Evolutionary conservation across 805 yeast genomes (phyloP).

Genomic region (Yarrowia alimentaria): DNA sequence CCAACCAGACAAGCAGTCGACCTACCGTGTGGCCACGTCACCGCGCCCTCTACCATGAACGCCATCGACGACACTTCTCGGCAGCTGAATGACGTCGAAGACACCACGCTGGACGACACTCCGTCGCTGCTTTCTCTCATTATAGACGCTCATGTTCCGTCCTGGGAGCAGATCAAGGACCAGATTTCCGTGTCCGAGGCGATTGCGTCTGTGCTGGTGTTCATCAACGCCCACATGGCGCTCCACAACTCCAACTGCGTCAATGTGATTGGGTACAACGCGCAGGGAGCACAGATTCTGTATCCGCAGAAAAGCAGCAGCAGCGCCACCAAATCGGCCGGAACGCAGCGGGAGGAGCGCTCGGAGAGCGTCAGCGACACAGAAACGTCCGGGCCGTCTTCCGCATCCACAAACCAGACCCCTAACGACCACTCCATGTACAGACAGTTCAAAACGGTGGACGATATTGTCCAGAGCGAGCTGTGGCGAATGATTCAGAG

Average conservation of each 20-base stretch:
- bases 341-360: slow-evolving; percentile 7
- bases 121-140: slow-evolving; percentile 80
- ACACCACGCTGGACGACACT: slow-evolving; percentile 50
- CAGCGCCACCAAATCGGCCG: background rate
- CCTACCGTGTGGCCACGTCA: too few species aligned
- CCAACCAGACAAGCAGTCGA: too few species aligned
- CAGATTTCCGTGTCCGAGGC: slow-evolving; percentile 55
- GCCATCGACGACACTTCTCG: slow-evolving; percentile 19
- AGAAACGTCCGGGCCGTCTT: slow-evolving; percentile 1
- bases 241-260: slow-evolving; percentile 81
- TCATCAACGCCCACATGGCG: slow-evolving; percentile 83
- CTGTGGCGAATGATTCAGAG: slow-evolving; percentile 49
- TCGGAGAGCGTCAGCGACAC: slow-evolving; percentile 11
- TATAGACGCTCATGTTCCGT: slow-evolving; percentile 70
- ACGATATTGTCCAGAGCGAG: slow-evolving; percentile 65
- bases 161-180: slow-evolving; percentile 51
- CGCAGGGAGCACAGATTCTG: slow-evolving; percentile 63
- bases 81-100: slow-evolving; percentile 18
- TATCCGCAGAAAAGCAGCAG: slow-evolving; percentile 51
- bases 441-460: slow-evolving; percentile 76
- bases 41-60: slow-evolving; percentile 10
- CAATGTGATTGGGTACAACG: slow-evolving; percentile 73
- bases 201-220: slow-evolving; percentile 65
- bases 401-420: background rate
- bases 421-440: slow-evolving; percentile 59